Base-by-base conservation (phyloP, 306 rosid genomes). In the Trifolium pratense region DNA sequence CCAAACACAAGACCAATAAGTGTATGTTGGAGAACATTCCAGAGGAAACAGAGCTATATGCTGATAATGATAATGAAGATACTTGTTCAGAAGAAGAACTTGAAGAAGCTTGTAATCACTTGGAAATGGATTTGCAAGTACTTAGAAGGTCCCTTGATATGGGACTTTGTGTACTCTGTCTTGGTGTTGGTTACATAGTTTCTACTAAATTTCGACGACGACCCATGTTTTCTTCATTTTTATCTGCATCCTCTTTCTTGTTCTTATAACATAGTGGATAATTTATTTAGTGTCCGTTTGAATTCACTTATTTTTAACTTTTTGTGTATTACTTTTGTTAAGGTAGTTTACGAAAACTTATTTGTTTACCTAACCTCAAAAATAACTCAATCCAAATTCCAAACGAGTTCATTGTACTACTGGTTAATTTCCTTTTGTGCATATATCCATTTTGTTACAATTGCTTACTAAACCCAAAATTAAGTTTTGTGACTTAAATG, bases 61-160 rank as follows among this genome's bases (percentile, higher is more conserved):
- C 4, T 43, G 49, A 12, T 43, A 13, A 9, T 53, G 32, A 53
- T 20, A 9, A 20, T 21, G 3, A 45, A 32, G 17, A 0, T n/a
- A 18, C 9, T 3, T 12, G 34, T 70, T 21, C 31, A 7, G 45
- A 62, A 32, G 45, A 62, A 32, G 73, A 71, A 46, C 3, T 72
- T 53, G 46, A 79, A 66, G 78, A 79, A 66, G 78, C 69, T 0
- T 3, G 23, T 9, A 16, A 9, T 3, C 51, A 49, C 15, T 73
- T 79, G 75, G 83, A 79, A 26, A 73, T 18, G 70, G 75, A 79
- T 66, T 73, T 79, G 64, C 49, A 79, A 58, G n/a, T 73, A 1
- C 40, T 79, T 2, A 56, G 70, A 17, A 12, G 13, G 17, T 57
- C 70, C 3, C 21, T 79, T 11, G 75, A 79, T 48, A 17, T 79